Base-by-base conservation (phyloP, 2,329 filamentous ascomycete genomes). In the Nannizziopsis barbatae region DNA sequence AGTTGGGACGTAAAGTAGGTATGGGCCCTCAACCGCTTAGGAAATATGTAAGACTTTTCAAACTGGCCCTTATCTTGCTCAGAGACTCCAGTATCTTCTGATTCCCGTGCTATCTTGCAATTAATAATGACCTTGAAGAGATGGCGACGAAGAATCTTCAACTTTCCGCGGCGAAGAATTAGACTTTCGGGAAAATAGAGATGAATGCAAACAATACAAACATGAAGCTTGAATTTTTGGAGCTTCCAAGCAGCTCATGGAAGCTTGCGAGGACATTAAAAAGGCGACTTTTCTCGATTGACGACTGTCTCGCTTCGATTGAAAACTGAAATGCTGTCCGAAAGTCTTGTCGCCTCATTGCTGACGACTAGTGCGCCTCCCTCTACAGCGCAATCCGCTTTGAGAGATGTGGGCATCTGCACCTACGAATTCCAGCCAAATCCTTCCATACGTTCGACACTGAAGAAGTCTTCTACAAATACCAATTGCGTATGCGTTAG, bases 401-500 rank as follows among this genome's bases (percentile, higher is more conserved):
- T 76, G 46, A 79, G 90, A 67, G 88, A 95, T 68, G 82, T 87
- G 43, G 87, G 86, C 58, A 87, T 96, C 62, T 92, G 93, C 68
- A 67, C 85, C 49, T 85, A 95, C 66, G 81, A 87, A 54, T 76
- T 88, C 58, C 84, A 87, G 58, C 89, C 89, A 36, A 76, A 83
- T 47, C 77, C 83, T 54, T 75, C 79, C n/a, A 78, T 88, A 61
- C 83, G 83, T 60, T 73, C 80, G 53, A 77, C 82, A 42, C 89
- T 92, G 75, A 96, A 95, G 75, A 96, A 95, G 71, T 94, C 86
- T 71, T 84, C 86, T 12, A 80, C 82, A n/a, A 75, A 82, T 20
- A 72, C 76, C 50, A 86, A 90, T 65, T 83, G 86, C 57, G 71
- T 98, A 48, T 89, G 87, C 27, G 75, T 89, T 57, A 93, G 77